Conservation (phyloP, 495 filamentous ascomycete species). For the Penicillium bovifimosum region DNA sequence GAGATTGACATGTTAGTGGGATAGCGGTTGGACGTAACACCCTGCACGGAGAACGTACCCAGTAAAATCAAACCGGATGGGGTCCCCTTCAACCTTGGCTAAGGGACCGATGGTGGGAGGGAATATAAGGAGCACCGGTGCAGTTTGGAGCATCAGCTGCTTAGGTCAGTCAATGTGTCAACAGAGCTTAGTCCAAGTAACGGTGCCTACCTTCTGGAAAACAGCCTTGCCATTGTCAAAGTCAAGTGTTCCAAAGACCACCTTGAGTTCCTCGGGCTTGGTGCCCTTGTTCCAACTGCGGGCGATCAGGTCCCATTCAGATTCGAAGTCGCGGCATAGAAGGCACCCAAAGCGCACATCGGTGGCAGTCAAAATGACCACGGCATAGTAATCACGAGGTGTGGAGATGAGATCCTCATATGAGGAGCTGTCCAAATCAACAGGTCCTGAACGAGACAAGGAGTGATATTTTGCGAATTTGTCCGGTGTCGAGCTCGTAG, state of each 20-base stretch:
- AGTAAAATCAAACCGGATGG: slow-evolving; percentile 82
- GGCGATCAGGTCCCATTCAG: slow-evolving; percentile 86
- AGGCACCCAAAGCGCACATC: slow-evolving; percentile 81
- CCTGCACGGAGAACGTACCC: slow-evolving; percentile 53
- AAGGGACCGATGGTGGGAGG: slow-evolving; percentile 82
- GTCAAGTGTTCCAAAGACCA: slow-evolving; percentile 83
- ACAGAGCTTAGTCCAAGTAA: neutral
- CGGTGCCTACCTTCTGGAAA: slow-evolving; percentile 72
- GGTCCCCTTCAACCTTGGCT: slow-evolving; percentile 61
- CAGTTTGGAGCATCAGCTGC: slow-evolving; percentile 90
- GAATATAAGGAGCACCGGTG: slow-evolving; percentile 84
- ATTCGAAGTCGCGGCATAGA: slow-evolving; percentile 84
- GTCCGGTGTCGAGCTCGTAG: slow-evolving; percentile 21
- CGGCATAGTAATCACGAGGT: slow-evolving; percentile 78
- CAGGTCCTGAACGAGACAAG: slow-evolving; percentile 58
- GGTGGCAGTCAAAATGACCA: slow-evolving; percentile 80
- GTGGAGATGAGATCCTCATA: slow-evolving; percentile 70
- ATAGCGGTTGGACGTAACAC: neutral
- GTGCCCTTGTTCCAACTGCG: slow-evolving; percentile 84
- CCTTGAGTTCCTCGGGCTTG: slow-evolving; percentile 61
- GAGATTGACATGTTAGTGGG: neutral
- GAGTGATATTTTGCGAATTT: slow-evolving; percentile 64
- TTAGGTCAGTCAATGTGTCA: neutral
- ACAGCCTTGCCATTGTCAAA: slow-evolving; percentile 78
- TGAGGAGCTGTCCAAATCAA: slow-evolving; percentile 68